Evolutionary conservation across 805 yeast genomes (phyloP).

Genomic region (Tetrapisispora taiwanensis): DNA sequence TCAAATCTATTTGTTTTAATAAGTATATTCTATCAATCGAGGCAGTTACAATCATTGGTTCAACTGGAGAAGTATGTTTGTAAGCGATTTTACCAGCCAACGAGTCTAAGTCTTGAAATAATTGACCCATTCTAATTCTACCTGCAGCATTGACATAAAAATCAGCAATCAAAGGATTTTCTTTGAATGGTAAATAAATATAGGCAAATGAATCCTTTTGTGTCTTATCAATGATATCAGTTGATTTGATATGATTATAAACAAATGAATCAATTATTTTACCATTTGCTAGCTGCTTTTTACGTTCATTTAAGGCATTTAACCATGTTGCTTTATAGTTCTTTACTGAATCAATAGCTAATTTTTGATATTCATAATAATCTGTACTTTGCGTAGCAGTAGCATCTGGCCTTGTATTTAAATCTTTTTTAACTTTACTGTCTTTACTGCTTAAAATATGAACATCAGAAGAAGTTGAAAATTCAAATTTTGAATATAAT

Average conservation of each 20-base stretch:
- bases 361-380: slow-evolving; percentile 40
- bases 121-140: slow-evolving; percentile 82
- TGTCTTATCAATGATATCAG: slow-evolving; percentile 61
- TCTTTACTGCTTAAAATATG: neutral
- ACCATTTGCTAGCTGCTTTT: slow-evolving; percentile 63
- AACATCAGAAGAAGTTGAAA: neutral
- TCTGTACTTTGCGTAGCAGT: slow-evolving; percentile 62
- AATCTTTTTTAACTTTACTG: slow-evolving; percentile 7
- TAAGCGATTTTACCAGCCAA: slow-evolving; percentile 90
- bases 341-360: slow-evolving; percentile 24
- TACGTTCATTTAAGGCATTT: slow-evolving; percentile 68
- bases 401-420: slow-evolving; percentile 46
- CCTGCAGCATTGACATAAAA: slow-evolving; percentile 85
- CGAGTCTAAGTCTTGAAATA: slow-evolving; percentile 90
- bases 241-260: slow-evolving; percentile 61
- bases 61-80: slow-evolving; percentile 88
- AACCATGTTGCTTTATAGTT: slow-evolving; percentile 64
- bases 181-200: slow-evolving; percentile 68
- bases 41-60: slow-evolving; percentile 92
- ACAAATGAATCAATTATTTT: slow-evolving; percentile 59
- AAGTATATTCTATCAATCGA: slow-evolving; percentile 85
- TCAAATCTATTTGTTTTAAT: slow-evolving; percentile 73
- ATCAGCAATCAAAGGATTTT: slow-evolving; percentile 74
- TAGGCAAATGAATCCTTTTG: slow-evolving; percentile 68
- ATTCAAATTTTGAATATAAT: neutral